Percentiles rank a stretch among this genome's conserved stretches.
These are phyloP conservation scores for Pholiota microspora DNA, from an alignment of 768 basidiomycete genomes.

Conservation along the genomic window DNA sequence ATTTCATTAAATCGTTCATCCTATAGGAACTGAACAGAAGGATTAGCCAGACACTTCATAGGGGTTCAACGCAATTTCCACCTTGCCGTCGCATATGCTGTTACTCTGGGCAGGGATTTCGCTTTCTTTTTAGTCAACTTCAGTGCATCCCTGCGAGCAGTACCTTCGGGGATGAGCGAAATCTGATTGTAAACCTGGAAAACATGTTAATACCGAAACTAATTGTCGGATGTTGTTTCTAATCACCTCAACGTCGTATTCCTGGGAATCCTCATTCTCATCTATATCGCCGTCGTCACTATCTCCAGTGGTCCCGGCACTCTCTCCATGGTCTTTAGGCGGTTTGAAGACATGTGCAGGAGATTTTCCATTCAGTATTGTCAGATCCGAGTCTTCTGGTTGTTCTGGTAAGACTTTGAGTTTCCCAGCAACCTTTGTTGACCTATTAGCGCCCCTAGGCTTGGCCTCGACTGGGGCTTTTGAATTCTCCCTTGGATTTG, in stretches of 20 bases:
- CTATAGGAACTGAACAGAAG: conserved; percentile 70
- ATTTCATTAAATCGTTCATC: conserved; percentile 83
- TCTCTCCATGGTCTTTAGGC: conserved; percentile 43
- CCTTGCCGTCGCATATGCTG: conserved; percentile 94
- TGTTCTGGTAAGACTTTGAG: conserved; percentile 88
- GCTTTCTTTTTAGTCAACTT: conserved; percentile 93
- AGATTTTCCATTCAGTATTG: conserved; percentile 27
- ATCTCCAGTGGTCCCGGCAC: conserved; percentile 49
- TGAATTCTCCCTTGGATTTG: conserved; percentile 19
- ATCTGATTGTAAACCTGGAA: conserved; percentile 89
- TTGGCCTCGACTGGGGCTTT: conserved; percentile 42
- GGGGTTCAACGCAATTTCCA: conserved; percentile 25
- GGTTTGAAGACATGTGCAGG: conserved; percentile 22
- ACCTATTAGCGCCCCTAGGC: conserved; percentile 70
- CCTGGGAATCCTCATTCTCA: conserved; percentile 55
- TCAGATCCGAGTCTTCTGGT: conserved; percentile 58
- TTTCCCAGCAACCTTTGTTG: conserved; percentile 81
- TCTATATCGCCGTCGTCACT: conserved; percentile 75
- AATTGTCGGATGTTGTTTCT: neutral
- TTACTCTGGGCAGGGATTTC: conserved; percentile 88
- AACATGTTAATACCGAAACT: conserved; percentile 5
- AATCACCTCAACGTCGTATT: conserved; percentile 62
- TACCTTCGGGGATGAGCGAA: conserved; percentile 90
- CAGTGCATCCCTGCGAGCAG: conserved; percentile 88
- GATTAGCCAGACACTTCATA: neutral